These are phyloP conservation scores for Ballota nigra DNA, from an alignment of 257 asterid species.

Conservation along the genomic window DNA sequence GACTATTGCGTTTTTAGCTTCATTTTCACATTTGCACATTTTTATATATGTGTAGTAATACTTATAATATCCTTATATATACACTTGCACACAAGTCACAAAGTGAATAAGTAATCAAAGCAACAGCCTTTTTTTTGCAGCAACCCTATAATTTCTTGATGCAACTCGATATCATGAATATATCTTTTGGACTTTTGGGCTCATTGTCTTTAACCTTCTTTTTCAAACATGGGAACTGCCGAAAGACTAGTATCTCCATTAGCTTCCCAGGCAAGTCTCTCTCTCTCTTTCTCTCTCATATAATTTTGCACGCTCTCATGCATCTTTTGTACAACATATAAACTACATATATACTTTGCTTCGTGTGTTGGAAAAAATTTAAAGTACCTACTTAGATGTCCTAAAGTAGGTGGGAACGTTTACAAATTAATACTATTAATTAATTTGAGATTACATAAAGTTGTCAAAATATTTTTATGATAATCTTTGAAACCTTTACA, in stretches of 20 bases:
- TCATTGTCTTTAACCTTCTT: background rate
- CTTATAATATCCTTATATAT: too few species aligned
- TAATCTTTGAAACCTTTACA: background rate
- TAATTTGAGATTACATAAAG: background rate
- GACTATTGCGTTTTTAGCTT: slow-evolving; percentile 3
- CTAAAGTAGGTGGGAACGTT: slow-evolving; percentile 18
- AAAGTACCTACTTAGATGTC: background rate
- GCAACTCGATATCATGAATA: background rate
- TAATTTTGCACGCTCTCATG: background rate
- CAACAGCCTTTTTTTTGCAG: slow-evolving; percentile 10
- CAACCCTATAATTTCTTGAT: slow-evolving; percentile 1
- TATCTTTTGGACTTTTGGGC: slow-evolving; percentile 24
- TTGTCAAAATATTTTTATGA: background rate
- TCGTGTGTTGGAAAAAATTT: slow-evolving; percentile 7
- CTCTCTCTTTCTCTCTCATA: background rate
- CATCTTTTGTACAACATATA: background rate
- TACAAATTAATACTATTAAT: background rate
- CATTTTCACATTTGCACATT: slow-evolving; percentile 26
- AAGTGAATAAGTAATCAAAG: background rate
- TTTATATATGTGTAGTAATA: too few species aligned
- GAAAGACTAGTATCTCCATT: slow-evolving; percentile 31
- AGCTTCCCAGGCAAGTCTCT: slow-evolving; percentile 38
- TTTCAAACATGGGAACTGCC: slow-evolving; percentile 50
- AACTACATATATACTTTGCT: slow-evolving; percentile 25
- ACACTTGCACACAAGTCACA: background rate